Base-by-base conservation (phyloP, 306 rosid species). In the Purshia tridentata region DNA sequence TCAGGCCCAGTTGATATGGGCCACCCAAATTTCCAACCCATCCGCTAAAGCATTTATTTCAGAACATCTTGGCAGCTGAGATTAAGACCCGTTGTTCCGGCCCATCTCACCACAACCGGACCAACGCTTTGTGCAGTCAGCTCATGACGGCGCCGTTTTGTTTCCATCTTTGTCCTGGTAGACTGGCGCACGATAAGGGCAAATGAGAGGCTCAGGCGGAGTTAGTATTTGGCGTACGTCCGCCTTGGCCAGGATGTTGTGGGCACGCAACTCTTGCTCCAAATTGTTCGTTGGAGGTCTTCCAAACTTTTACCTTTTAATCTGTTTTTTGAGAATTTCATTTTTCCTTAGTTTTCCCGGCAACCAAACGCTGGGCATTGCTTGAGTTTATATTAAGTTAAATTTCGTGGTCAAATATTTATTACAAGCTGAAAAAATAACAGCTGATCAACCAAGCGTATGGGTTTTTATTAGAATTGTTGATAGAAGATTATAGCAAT, bases 261-360 rank as follows among this genome's bases (percentile, higher is more conserved):
- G 70, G 72, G 54, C 64, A 5, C 77, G 82, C 45, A 74, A 67
- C 56, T 87, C 61, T 39, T 75, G 62, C 35, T 13, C 86, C 70
- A 89, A 87, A 9, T 77, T 89, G 65, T 87, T 86, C 50, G 80
- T 90, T 11, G 79, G 85, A 78, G 92, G 96, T 90, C 16, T 16
- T 59, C 75, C 42, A 42, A 14, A 29, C 42, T 19, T 35, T 0
- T 42, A 20, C 10, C 49, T 9, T 15, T 19, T 22, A 1, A 6
- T 59, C 15, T 1, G 8, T 15, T 22, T 2, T 16, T 22, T 2
- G 4, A 18, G 29, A 10, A 9, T 40, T 58, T 50, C 14, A 0
- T 13, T 29, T 42, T 52, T 60, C 1, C 8, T 20, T 9, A 11
- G 54, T 67, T 35, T 23, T 23, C 29, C 29, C 29, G 29, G 29